Conservation (phyloP, 106 monocot genomes). For the Amphibolis antarctica region DNA sequence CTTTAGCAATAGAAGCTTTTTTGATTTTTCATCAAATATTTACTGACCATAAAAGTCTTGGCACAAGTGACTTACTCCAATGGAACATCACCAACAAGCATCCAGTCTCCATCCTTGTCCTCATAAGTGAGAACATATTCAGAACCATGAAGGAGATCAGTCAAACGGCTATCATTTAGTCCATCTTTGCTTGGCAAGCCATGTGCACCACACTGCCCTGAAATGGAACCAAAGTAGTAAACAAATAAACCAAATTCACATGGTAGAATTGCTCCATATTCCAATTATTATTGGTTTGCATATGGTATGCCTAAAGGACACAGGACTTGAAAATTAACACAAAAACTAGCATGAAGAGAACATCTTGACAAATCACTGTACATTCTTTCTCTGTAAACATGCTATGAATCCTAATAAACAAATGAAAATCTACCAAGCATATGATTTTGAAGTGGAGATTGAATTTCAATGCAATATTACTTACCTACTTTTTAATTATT, state of each 20-base stretch:
- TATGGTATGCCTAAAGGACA: too few relatives aligned
- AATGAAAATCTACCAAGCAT: too few relatives aligned
- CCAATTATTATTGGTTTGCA: background rate
- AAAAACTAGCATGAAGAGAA: too few relatives aligned
- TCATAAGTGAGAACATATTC: slow-evolving; percentile 58
- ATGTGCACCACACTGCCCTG: slow-evolving; percentile 24
- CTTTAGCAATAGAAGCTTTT: background rate
- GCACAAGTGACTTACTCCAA: slow-evolving; percentile 40
- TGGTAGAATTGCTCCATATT: background rate
- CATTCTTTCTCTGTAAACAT: too few relatives aligned
- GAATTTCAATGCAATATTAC: too few relatives aligned
- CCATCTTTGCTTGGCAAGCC: slow-evolving; percentile 13
- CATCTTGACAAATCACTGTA: too few relatives aligned
- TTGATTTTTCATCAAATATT: background rate
- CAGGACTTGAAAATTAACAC: too few relatives aligned
- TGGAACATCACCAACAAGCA: slow-evolving; percentile 65
- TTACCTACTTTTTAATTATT: too few relatives aligned
- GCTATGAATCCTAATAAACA: too few relatives aligned
- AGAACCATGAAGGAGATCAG: slow-evolving; percentile 37
- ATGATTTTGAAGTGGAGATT: too few relatives aligned
- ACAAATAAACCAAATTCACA: background rate
- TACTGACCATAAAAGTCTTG: background rate
- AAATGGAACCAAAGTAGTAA: background rate
- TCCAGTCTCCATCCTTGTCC: slow-evolving; percentile 83
- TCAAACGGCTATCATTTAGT: slow-evolving; percentile 23